Conservation (phyloP, 345 rosid genomes). For the Gossypium longicalyx region DNA sequence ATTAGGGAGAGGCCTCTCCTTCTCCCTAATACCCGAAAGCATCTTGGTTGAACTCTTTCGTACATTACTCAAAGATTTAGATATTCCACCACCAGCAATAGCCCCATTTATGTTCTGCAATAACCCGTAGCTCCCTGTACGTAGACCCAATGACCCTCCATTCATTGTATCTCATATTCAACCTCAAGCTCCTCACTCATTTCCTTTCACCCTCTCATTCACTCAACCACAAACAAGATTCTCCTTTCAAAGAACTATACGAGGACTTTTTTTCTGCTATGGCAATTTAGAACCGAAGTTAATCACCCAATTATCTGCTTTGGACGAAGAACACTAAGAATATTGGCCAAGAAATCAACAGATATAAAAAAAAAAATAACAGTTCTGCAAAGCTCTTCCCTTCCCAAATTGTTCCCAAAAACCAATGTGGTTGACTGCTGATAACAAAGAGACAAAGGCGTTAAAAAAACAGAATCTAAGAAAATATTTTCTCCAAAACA, state of each 20-base stretch:
- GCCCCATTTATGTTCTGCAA: constrained; percentile 26
- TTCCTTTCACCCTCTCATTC: constrained; percentile 25
- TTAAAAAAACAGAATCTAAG: background rate
- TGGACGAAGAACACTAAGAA: background rate
- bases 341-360: background rate
- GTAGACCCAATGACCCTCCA: constrained; percentile 62
- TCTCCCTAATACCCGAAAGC: constrained; percentile 59
- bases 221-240: constrained; percentile 15
- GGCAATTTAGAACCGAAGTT: constrained; percentile 2
- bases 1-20: constrained; percentile 50
- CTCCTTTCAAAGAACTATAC: constrained; percentile 5
- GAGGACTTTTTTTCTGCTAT: background rate
- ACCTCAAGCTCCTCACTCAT: constrained; percentile 27
- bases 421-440: background rate
- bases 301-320: constrained; percentile 1
- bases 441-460: background rate
- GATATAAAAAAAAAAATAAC: background rate
- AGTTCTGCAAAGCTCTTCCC: constrained; percentile 10
- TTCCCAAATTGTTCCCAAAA: background rate
- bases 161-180: constrained; percentile 62
- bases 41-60: constrained; percentile 43
- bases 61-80: constrained; percentile 25
- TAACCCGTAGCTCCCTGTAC: constrained; percentile 64
- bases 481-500: too few species aligned
- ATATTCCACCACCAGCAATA: constrained; percentile 12